Evolutionary conservation across 176 grass and related monocot genomes (phyloP).

Genomic region (Cymbopogon citratus): DNA sequence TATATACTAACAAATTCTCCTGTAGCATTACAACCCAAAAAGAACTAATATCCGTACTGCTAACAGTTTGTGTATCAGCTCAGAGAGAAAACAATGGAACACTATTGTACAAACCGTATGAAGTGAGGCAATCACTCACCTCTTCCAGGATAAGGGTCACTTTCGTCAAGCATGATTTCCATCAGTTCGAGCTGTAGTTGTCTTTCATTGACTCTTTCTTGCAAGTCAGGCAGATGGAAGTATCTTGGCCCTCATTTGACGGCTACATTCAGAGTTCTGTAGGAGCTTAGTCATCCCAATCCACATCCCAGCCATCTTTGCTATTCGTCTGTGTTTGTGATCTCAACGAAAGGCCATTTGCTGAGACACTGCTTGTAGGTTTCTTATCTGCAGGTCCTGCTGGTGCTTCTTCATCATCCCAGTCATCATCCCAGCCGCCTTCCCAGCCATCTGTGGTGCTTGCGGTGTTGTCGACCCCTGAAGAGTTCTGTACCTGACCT

Average conservation of each 20-base stretch:
- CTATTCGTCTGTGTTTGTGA: conserved; percentile 40
- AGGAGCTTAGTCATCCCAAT: conserved; percentile 79
- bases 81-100: conserved; percentile 1
- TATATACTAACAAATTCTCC: conserved; percentile 5
- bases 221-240: background rate
- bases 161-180: background rate
- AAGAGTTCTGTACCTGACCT: conserved; percentile 34
- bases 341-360: conserved; percentile 62
- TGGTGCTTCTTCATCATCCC: conserved; percentile 83
- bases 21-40: conserved; percentile 26
- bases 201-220: background rate
- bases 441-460: conserved; percentile 66
- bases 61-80: conserved; percentile 26
- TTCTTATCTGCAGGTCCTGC: conserved; percentile 40
- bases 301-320: conserved; percentile 88
- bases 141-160: conserved; percentile 13
- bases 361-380: conserved; percentile 33
- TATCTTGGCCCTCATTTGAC: background rate
- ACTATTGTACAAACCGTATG: conserved; percentile 33
- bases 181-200: background rate
- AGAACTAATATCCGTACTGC: conserved; percentile 9
- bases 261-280: background rate
- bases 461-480: conserved; percentile 28
- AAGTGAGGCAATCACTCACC: background rate
- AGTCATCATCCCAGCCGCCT: conserved; percentile 88